A percentile compares a stretch with the other conserved stretches of the same genome.
These are phyloP conservation scores for Amanita pseudoporphyria DNA, from an alignment of 768 basidiomycete genomes.

Conservation along the genomic window DNA sequence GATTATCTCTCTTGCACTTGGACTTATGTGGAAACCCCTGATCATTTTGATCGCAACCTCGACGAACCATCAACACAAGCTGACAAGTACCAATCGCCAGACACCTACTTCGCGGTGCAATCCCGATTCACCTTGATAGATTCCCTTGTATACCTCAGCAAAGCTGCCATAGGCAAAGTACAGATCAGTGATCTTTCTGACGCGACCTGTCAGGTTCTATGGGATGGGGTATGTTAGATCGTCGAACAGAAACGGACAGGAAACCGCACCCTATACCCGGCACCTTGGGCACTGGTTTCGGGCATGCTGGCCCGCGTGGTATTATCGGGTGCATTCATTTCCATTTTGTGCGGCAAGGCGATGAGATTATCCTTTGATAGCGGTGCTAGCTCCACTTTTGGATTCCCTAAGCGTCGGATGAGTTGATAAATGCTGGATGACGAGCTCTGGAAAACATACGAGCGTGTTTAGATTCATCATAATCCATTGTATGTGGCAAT, in stretches of 20 bases:
- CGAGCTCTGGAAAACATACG: too few species aligned
- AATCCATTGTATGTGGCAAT: too few species aligned
- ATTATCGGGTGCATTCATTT: too few species aligned
- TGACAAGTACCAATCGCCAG: background rate
- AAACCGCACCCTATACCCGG: constrained; percentile 32
- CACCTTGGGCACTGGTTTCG: too few species aligned
- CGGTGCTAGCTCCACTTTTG: too few species aligned
- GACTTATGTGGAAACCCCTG: constrained; percentile 26
- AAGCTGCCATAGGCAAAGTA: constrained; percentile 47
- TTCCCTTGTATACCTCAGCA: constrained; percentile 52
- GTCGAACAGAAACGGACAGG: background rate
- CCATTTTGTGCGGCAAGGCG: too few species aligned
- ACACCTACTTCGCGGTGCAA: constrained; percentile 24
- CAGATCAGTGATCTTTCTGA: constrained; percentile 34
- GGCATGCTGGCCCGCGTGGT: constrained; percentile 40
- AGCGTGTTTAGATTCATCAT: too few species aligned
- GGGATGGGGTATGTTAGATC: constrained; percentile 27
- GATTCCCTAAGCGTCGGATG: too few species aligned
- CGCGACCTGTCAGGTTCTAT: constrained; percentile 48
- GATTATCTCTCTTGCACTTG: constrained; percentile 40
- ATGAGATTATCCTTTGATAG: too few species aligned
- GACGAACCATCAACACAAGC: constrained; percentile 3
- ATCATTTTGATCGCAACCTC: constrained; percentile 53
- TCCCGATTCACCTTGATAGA: constrained; percentile 39
- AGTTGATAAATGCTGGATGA: too few species aligned